Evolutionary conservation across 2,329 filamentous ascomycete genomes (phyloP).

Genomic region (Aschersonia sp.): DNA sequence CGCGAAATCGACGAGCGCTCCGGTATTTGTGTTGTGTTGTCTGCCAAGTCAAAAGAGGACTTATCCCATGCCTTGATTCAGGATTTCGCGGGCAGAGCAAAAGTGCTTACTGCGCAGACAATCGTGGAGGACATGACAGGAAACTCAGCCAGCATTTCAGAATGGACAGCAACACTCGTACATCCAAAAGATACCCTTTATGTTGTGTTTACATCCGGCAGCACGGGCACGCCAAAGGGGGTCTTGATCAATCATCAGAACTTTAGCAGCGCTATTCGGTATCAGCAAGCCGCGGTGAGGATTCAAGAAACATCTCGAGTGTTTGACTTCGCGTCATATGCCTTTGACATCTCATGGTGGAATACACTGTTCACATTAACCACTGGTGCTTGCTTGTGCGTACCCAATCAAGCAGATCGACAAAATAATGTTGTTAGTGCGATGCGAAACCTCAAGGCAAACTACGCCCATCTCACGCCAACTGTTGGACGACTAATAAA

Average conservation of each 20-base stretch:
- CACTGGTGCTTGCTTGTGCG: slow-evolving; percentile 6
- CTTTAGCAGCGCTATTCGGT: slow-evolving; percentile 2
- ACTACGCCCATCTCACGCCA: slow-evolving; percentile 28
- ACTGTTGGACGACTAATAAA: slow-evolving; percentile 5
- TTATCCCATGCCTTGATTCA: not conserved
- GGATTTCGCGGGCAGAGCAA: not conserved
- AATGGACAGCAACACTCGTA: slow-evolving; percentile 15
- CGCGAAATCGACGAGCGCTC: slow-evolving; percentile 1
- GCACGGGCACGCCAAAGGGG: slow-evolving; percentile 9
- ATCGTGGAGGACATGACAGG: slow-evolving; percentile 5
- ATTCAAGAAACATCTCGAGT: slow-evolving; percentile 2
- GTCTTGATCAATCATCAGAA: slow-evolving; percentile 6
- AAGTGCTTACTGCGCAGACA: not conserved
- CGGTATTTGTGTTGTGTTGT: not conserved
- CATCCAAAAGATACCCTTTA: slow-evolving; percentile 2
- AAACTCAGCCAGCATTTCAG: not conserved
- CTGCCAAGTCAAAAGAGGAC: slow-evolving; percentile 5
- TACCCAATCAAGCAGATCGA: slow-evolving; percentile 29
- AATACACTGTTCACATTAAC: slow-evolving; percentile 3
- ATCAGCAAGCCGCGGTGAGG: slow-evolving; percentile 1
- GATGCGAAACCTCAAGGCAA: slow-evolving; percentile 22
- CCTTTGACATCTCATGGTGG: slow-evolving; percentile 5
- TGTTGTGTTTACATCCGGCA: slow-evolving; percentile 9
- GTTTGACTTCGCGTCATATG: slow-evolving; percentile 5
- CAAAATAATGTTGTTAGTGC: slow-evolving; percentile 28